Conservation (phyloP, 345 rosid species). For the Gossypium raimondii region DNA sequence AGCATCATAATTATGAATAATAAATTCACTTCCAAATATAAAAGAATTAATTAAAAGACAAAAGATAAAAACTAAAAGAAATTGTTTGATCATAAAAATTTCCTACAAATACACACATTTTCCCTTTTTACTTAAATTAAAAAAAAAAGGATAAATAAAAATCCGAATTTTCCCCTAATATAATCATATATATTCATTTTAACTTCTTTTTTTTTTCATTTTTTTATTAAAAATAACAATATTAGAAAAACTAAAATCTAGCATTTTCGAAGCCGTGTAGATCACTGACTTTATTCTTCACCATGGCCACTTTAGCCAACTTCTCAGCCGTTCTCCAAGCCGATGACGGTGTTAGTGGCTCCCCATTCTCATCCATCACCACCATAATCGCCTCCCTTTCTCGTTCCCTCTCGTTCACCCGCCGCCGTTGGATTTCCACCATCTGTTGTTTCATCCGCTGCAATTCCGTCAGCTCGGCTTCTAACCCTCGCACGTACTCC, state of each 20-base stretch:
- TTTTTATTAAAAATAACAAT: neutral
- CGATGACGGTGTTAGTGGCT: constrained; percentile 82
- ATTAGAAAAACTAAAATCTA: constrained; percentile 51
- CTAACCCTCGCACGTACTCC: constrained; percentile 46
- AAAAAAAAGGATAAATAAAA: neutral
- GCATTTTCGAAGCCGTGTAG: constrained; percentile 97
- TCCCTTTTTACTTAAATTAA: neutral
- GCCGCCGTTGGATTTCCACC: constrained; percentile 33
- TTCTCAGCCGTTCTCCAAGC: constrained; percentile 96
- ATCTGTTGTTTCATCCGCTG: constrained; percentile 48
- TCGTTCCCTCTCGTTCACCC: constrained; percentile 31
- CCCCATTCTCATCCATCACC: constrained; percentile 65
- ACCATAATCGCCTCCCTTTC: constrained; percentile 33
- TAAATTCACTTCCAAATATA: neutral
- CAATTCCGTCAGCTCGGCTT: constrained; percentile 65
- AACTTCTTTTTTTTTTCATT: neutral
- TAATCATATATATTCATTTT: neutral
- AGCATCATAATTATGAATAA: neutral
- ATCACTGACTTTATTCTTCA: constrained; percentile 76
- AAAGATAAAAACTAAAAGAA: neutral
- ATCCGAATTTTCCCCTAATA: neutral
- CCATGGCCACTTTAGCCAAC: constrained; percentile 76
- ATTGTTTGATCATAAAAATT: neutral
- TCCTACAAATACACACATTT: neutral
- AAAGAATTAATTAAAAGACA: no score